Base-by-base conservation (phyloP, 345 rosid genomes). In the Eucalyptus tenuipes region DNA sequence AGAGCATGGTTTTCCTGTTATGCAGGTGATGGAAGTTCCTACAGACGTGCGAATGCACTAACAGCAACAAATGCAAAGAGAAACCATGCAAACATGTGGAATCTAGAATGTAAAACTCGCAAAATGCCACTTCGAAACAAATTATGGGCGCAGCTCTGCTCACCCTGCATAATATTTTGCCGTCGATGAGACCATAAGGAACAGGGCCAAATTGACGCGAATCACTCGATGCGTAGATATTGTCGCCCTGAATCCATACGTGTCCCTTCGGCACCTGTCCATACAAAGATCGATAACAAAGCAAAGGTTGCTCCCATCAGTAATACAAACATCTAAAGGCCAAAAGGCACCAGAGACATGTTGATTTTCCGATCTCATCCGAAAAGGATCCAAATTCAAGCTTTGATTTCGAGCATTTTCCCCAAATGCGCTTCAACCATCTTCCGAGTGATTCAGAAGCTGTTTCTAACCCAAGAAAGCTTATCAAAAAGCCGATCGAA, bases 161-260 rank as follows among this genome's bases (percentile, higher is more conserved):
- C 91, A 97, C 99, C 94, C 96, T 92, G 47, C 95, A 81, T 89
- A 95, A 91, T 25, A 92, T 96, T 93, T 93, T 97, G 22, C 98
- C 99, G 92, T 94, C 91, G 85, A 97, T 93, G 87, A 97, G 98
- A 91, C 94, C 95, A 89, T 94, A 94, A 61, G 98, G 98, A 88
- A 97, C 87, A 82, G 98, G 96, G 33, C 99, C 98, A 57, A 91
- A 96, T 85, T 96, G 87, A 49, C 97, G 92, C 17, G 98, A 97
- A 95, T 96, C 98, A 13, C 86, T 91, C 8, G 98, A 97, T 88
- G 93, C 95, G 91, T 95, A 94, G 87, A 93, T 48, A 88, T 96
- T 97, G 92, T 97, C 99, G 50, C 98, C 98, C 88, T 97, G 98
- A 89, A 97, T 93, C 98, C 98, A 97, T 87, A 96, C 94, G 90